Conservation (phyloP, 257 asterid species). For the Vinca minor region DNA sequence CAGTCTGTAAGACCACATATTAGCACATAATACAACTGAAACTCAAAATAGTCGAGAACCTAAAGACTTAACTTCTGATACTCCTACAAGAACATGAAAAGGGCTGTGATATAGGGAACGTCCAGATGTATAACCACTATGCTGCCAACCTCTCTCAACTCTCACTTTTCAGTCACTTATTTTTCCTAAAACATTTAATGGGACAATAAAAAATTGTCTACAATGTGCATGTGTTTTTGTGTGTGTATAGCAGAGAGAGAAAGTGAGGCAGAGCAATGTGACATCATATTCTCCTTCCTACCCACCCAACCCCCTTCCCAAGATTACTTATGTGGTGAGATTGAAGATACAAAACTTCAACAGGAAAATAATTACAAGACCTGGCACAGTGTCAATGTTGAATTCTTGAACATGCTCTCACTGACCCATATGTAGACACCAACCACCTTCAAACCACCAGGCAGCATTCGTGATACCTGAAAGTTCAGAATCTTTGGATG, state of each 20-base stretch:
- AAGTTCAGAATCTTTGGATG: constrained; percentile 6
- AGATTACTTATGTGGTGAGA: neutral
- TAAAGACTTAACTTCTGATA: neutral
- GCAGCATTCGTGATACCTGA: constrained; percentile 86
- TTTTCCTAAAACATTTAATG: neutral
- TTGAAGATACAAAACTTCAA: constrained; percentile 5
- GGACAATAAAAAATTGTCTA: neutral
- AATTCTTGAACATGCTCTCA: constrained; percentile 78
- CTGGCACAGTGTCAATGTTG: constrained; percentile 74
- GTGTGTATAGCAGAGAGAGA: neutral
- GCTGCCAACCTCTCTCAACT: neutral
- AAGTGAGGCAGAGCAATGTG: neutral
- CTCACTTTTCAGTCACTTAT: neutral
- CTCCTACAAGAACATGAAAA: neutral
- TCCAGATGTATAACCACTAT: neutral
- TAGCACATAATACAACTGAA: constrained; percentile 5
- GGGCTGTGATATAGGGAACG: neutral
- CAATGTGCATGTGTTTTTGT: neutral
- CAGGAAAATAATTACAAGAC: constrained; percentile 24
- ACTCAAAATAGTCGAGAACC: neutral
- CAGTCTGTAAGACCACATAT: constrained; percentile 44
- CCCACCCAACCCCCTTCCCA: neutral
- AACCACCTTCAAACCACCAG: constrained; percentile 87
- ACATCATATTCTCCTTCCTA: neutral
- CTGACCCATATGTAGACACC: constrained; percentile 81